Evolutionary conservation across 768 basidiomycete genomes (phyloP).

Genomic region (Xanthoconium purpureum): DNA sequence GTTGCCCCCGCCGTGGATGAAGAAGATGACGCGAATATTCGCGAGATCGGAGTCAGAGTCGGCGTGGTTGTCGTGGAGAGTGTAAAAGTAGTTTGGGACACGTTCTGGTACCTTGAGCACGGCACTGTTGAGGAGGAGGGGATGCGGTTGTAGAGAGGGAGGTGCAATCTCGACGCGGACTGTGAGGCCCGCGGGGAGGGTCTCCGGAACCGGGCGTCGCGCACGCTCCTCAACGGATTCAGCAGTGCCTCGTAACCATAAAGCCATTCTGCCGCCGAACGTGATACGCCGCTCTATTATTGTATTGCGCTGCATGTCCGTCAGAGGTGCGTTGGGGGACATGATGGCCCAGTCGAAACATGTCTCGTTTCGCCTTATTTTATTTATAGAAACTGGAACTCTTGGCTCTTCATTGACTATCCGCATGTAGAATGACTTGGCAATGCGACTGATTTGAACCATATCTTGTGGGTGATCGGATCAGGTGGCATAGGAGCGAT

Average conservation of each 20-base stretch:
- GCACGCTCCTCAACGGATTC: slow-evolving; percentile 17
- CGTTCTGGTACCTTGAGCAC: slow-evolving; percentile 14
- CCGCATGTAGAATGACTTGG: no score
- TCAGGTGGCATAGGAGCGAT: no score
- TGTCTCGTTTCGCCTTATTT: not conserved
- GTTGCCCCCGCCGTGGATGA: slow-evolving; percentile 24
- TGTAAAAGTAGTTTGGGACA: slow-evolving; percentile 21
- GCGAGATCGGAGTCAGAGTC: not conserved
- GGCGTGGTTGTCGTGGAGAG: not conserved
- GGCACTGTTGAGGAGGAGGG: not conserved
- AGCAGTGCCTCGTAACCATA: not conserved
- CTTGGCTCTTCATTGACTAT: no score
- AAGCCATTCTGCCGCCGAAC: fast-evolving
- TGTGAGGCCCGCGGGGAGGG: slow-evolving; percentile 9
- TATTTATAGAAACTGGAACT: not conserved
- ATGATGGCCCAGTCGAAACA: not conserved
- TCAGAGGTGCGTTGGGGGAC: slow-evolving; percentile 9
- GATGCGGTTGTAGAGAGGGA: slow-evolving; percentile 2
- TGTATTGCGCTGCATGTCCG: slow-evolving; percentile 12
- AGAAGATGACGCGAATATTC: slow-evolving; percentile 19
- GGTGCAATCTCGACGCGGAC: slow-evolving; percentile 18
- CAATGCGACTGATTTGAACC: no score
- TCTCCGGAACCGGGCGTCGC: not conserved
- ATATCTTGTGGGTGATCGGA: no score
- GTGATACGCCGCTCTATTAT: not conserved